Base-by-base conservation (phyloP, 73 alveolate genomes). In the Symbiodinium natans region DNA sequence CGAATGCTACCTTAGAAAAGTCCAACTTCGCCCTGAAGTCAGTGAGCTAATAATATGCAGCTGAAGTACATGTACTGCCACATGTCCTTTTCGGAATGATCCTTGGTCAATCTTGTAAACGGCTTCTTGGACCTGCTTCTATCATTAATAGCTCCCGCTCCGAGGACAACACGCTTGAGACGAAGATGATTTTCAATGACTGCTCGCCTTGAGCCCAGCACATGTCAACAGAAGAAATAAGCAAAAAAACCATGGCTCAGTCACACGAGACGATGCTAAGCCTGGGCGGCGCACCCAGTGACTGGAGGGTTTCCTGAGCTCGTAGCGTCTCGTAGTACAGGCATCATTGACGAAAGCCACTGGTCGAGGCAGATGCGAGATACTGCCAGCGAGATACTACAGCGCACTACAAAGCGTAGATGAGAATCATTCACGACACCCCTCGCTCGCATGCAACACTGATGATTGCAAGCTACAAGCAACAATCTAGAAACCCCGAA, bases 111-210 rank as follows among this genome's bases (percentile, higher is more conserved):
- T 6, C 10, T 15, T 6, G 7, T 68, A 36, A 68, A 17, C 34
- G 82, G 10, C 38, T 68, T 29, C 8, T 15, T 10, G 82, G 6
- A 5, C 36, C 13, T 7, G 39, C 7, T 36, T 2, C 2, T 31
- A 27, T 80, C 59, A 38, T 2, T 3, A 11, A 11, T 11, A 13
- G 34, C 31, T 39, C 41, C 5, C 5, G 34, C 25, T 3, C 68
- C 41, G 43, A 46, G 92, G 42, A 27, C 75, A 40, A 41, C 42
- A 33, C 97, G 63, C 92, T 46, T 39, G 98, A 92, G 56, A 92
- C 98, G 68, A 92, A 92, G 63, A 92, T 92, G 83, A 92, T 92
- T 83, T 80, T 92, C 92, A 92, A 77, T 19, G 92, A 77, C 33
- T 80, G 82, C 17, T 92, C 98, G 74, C 97, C 97, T 90, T 41